phyloP scores from a whole-genome alignment of 768 basidiomycete genomes.

The Russula sp. region DNA sequence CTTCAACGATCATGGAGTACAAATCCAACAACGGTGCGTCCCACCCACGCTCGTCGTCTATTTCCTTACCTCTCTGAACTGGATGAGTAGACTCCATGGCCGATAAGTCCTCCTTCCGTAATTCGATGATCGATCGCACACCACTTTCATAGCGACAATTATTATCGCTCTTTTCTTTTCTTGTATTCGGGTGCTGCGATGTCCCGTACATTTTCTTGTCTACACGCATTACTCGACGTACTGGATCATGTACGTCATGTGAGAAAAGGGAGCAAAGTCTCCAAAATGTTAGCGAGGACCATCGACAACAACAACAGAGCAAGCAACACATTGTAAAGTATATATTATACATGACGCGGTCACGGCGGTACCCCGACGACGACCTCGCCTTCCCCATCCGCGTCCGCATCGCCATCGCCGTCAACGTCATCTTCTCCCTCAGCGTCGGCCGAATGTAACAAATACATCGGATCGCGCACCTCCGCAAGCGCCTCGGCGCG shows the following conservation, averaged over 20 bases:
- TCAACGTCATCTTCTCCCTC: conserved; percentile 59
- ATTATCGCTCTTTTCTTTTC: conserved; percentile 1
- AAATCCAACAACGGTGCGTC: conserved; percentile 82
- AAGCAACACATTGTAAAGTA: not conserved
- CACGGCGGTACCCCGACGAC: not conserved
- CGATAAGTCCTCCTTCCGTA: conserved; percentile 78
- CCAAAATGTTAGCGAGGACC: not conserved
- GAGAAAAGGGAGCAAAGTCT: not conserved
- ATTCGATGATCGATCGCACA: conserved; percentile 28
- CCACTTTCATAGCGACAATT: conserved; percentile 29
- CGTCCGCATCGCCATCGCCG: conserved; percentile 37
- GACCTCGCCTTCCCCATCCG: conserved; percentile 17
- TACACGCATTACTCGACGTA: conserved; percentile 14
- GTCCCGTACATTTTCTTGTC: conserved; percentile 15
- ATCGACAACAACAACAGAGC: not conserved
- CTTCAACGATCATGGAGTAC: conserved; percentile 85
- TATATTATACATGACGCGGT: not conserved
- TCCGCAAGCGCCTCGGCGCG: conserved; percentile 74
- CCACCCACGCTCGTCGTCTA: not conserved
- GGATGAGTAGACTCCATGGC: conserved; percentile 69
- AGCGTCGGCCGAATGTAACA: conserved; percentile 41
- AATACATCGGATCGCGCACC: conserved; percentile 60
- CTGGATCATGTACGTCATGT: conserved; percentile 2
- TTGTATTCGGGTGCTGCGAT: not conserved
- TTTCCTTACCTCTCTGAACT: conserved; percentile 2